Evolutionary conservation across 768 basidiomycete genomes (phyloP), one percentile per base, ranked within the genome.

Genomic region (Clavulina sp.): DNA sequence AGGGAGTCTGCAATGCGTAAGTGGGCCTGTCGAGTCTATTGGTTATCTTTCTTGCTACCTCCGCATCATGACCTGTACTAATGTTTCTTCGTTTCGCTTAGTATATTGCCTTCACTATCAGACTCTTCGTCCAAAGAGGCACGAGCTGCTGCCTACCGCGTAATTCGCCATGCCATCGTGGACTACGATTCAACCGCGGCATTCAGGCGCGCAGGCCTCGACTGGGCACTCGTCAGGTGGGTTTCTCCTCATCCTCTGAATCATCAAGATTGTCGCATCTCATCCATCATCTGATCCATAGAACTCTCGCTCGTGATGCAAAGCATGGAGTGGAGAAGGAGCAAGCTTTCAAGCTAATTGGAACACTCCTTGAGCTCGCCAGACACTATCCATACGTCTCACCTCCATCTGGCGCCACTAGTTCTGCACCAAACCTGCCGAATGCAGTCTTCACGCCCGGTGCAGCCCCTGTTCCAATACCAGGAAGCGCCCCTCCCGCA

Each of bases 211-310:
- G 73, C 77, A 21, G 73, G 80, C 18, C 63, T 95, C 31, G 88
- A 95, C 57, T 91, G 86, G 81, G 88, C 85, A 60, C 76, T 97
- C 43, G 76, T 96, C 57, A 83, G 84, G 91, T 91, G 56, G 48
- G 71, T 60, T n/a, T 16, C 32, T 57, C 34, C 30, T 5, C 34
- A 18, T 26, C 7, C 40, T 13, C 7, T 30, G 21, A 26, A 50
- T 30, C 44, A 32, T 32, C 4, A 16, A 19, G 24, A 13, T 3
- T 26, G 3, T 24, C 26, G 30, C 28, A 23, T 13, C 16, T 44
- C 28, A 43, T 44, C 9, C 46, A 19, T 36, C 7, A 49, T 48
- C 49, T 52, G 52, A 52, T 55, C 53, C 24, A 6, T 55, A 91
- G 89, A 57, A 80, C 91, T 1, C 69, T 97, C 16, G 76, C 82